Percentiles rank a stretch among this genome's conserved stretches.
These are phyloP conservation scores for Solanum chiquidenum DNA, from an alignment of 257 asterid species.

Conservation along the genomic window DNA sequence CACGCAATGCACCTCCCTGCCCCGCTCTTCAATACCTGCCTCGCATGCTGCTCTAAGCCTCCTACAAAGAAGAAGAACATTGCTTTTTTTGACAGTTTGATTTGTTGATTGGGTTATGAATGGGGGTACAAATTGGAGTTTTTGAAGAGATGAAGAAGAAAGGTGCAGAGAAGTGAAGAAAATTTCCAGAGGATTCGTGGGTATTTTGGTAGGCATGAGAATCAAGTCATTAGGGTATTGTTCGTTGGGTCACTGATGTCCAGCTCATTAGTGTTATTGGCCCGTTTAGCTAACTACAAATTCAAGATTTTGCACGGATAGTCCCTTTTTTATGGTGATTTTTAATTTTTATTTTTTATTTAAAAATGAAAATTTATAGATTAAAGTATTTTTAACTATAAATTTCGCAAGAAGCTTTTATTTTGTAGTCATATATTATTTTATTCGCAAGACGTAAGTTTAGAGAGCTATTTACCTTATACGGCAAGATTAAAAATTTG, in stretches of 20 bases:
- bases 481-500: no score
- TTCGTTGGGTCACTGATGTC: not conserved
- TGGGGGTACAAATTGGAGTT: not conserved
- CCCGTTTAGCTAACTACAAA: not conserved
- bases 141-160: not conserved
- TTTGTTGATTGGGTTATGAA: not conserved
- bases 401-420: no score
- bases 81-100: not conserved
- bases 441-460: no score
- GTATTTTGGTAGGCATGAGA: not conserved
- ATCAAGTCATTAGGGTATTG: not conserved
- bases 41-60: constrained; percentile 61
- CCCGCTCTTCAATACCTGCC: constrained; percentile 53
- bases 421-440: no score
- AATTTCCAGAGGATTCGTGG: not conserved
- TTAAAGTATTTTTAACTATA: no score
- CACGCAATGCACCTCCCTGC: constrained; percentile 65
- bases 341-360: no score
- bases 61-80: constrained; percentile 87
- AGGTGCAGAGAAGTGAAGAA: not conserved
- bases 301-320: not conserved
- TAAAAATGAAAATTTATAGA: no score
- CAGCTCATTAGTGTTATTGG: not conserved
- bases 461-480: no score
- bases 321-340: not conserved